phyloP scores from a whole-genome alignment of 805 yeast genomes.

The Myxozyma neglecta region DNA sequence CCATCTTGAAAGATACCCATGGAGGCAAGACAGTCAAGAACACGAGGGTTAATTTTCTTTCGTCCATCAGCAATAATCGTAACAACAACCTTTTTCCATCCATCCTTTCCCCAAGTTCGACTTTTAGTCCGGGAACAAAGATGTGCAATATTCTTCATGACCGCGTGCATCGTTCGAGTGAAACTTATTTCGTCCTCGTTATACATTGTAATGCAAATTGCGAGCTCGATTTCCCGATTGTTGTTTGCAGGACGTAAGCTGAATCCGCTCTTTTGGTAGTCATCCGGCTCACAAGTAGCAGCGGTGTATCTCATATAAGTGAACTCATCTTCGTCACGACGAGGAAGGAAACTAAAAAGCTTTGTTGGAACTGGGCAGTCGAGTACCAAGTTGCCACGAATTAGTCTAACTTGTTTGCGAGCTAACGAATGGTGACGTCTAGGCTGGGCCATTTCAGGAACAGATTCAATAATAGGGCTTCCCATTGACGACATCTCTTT shows the following conservation, averaged over 20 bases:
- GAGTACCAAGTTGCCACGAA: constrained; percentile 78
- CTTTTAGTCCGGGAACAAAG: constrained; percentile 78
- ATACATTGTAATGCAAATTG: constrained; percentile 94
- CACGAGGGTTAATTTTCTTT: constrained; percentile 79
- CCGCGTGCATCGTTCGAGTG: constrained; percentile 92
- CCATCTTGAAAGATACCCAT: constrained; percentile 98
- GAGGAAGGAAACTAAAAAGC: constrained; percentile 76
- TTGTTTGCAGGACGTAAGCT: constrained; percentile 80
- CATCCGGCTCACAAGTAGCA: constrained; percentile 90
- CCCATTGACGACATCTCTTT: constrained; percentile 14
- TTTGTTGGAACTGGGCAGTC: constrained; percentile 95
- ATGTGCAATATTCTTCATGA: constrained; percentile 88
- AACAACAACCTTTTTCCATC: constrained; percentile 96
- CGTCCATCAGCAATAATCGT: constrained; percentile 93
- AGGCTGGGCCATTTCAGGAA: constrained; percentile 30
- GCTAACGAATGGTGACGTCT: constrained; percentile 65
- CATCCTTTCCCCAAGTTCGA: constrained; percentile 90
- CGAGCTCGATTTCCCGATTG: constrained; percentile 88
- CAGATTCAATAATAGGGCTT: constrained; percentile 22
- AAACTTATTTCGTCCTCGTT: constrained; percentile 89
- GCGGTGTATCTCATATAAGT: constrained; percentile 97
- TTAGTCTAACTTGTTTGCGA: constrained; percentile 72
- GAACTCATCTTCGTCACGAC: constrained; percentile 88
- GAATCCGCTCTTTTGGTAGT: constrained; percentile 76
- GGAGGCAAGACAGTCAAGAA: constrained; percentile 84